Conservation (phyloP, 257 asterid species). For the Solanum sejunctum region DNA sequence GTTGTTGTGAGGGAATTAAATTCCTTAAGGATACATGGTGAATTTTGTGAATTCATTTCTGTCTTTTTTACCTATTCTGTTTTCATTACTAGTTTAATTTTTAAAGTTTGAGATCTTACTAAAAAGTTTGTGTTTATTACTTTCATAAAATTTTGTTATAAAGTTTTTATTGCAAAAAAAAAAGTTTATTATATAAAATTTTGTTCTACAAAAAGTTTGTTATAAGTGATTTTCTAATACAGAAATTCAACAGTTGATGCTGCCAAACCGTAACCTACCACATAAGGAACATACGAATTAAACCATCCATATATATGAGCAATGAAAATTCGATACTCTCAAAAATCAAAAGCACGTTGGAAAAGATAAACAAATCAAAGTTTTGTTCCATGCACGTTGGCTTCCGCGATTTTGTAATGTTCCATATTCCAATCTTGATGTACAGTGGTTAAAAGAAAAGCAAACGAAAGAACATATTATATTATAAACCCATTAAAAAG, state of each 20-base stretch:
- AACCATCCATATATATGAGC: background rate
- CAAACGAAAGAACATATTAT: background rate
- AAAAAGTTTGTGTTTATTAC: too few relatives aligned
- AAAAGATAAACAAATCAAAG: background rate
- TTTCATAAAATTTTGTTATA: too few relatives aligned
- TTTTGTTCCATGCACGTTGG: constrained; percentile 14
- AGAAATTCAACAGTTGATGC: background rate
- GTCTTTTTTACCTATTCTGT: too few relatives aligned
- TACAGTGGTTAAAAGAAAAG: background rate
- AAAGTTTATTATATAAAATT: too few relatives aligned
- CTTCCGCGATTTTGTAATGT: constrained; percentile 23
- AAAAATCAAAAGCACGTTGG: constrained; percentile 1
- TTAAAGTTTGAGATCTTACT: too few relatives aligned
- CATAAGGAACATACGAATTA: background rate
- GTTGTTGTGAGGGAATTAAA: too few relatives aligned
- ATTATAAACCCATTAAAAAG: background rate
- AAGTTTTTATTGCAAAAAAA: too few relatives aligned
- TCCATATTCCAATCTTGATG: constrained; percentile 26
- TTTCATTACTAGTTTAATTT: too few relatives aligned
- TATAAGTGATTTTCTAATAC: too few relatives aligned
- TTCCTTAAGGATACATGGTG: too few relatives aligned
- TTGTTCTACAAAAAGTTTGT: too few relatives aligned
- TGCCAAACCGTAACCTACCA: background rate
- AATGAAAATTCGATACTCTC: constrained; percentile 30
- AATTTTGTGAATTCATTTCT: too few relatives aligned